Percentiles rank a stretch among this genome's conserved stretches.
Evolutionary conservation across 352 stramenopile genomes (phyloP).

Genomic region (Phytophthora lateralis): DNA sequence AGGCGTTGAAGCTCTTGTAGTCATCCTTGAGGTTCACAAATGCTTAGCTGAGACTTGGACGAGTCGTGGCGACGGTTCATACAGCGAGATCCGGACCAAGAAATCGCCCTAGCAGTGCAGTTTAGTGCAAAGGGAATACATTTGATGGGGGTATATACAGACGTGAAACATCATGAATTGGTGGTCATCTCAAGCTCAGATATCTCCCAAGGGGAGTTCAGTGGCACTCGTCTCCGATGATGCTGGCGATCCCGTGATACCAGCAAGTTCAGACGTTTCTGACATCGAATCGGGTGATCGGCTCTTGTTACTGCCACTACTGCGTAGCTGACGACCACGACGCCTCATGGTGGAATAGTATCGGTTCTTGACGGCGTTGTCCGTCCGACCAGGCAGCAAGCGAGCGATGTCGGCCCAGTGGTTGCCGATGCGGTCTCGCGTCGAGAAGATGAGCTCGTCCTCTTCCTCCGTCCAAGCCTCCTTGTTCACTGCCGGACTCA

Average conservation of each 20-base stretch:
- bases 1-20: constrained; percentile 9
- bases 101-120: not conserved
- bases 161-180: not conserved
- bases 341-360: constrained; percentile 89
- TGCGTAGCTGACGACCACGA: constrained; percentile 59
- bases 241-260: constrained; percentile 14
- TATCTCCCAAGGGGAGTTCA: constrained; percentile 17
- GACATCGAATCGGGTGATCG: constrained; percentile 27
- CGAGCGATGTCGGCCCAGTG: constrained; percentile 98
- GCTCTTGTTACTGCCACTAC: constrained; percentile 20
- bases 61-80: constrained; percentile 4
- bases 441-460: constrained; percentile 88
- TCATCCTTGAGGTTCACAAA: not conserved
- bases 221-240: constrained; percentile 29
- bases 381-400: constrained; percentile 92
- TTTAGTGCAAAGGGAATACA: constrained; percentile 1
- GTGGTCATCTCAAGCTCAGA: constrained; percentile 6
- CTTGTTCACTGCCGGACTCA: constrained; percentile 95
- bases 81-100: not conserved
- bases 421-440: constrained; percentile 90
- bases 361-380: constrained; percentile 98
- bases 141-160: constrained; percentile 14
- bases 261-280: constrained; percentile 15
- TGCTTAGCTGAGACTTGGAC: not conserved
- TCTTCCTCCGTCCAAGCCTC: constrained; percentile 94